These are phyloP conservation scores for Wallacemonas sp. DNA, from an alignment of 208 protist species.

Conservation along the genomic window DNA sequence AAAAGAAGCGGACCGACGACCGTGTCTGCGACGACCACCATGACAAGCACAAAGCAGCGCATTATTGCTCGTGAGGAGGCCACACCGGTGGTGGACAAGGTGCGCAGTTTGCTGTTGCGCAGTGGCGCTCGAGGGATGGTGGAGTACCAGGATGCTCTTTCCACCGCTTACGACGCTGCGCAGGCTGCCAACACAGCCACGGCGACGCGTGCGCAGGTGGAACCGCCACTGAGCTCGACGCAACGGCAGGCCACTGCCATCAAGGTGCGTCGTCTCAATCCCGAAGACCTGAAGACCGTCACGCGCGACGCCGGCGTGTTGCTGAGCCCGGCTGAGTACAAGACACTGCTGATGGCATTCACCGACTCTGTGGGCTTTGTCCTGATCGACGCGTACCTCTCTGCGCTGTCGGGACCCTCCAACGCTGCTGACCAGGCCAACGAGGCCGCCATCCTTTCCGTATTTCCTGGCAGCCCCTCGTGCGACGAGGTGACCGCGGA, in stretches of 20 bases:
- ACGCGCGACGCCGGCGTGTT: conserved; percentile 56
- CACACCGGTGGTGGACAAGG: conserved; percentile 30
- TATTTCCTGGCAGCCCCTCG: neutral
- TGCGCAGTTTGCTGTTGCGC: conserved; percentile 69
- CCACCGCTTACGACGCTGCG: conserved; percentile 26
- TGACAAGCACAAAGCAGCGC: conserved; percentile 41
- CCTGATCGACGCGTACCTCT: conserved; percentile 45
- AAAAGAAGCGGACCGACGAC: neutral
- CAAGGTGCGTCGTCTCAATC: conserved; percentile 50
- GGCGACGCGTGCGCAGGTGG: neutral
- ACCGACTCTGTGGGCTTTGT: conserved; percentile 77
- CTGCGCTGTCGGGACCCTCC: conserved; percentile 18
- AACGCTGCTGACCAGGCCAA: neutral
- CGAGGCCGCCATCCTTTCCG: conserved; percentile 9
- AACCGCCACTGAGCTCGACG: neutral
- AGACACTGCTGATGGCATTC: conserved; percentile 47
- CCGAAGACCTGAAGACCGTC: conserved; percentile 63
- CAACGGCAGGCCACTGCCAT: neutral
- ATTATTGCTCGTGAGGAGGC: conserved; percentile 58
- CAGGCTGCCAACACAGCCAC: conserved; percentile 3
- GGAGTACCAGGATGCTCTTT: conserved; percentile 38
- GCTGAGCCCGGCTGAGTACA: conserved; percentile 52
- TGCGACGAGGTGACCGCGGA: neutral
- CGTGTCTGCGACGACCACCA: neutral
- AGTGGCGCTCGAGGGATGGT: conserved; percentile 51